These are phyloP conservation scores for Aspergillus awamori DNA, from an alignment of 2,329 filamentous ascomycete species.

Conservation along the genomic window DNA sequence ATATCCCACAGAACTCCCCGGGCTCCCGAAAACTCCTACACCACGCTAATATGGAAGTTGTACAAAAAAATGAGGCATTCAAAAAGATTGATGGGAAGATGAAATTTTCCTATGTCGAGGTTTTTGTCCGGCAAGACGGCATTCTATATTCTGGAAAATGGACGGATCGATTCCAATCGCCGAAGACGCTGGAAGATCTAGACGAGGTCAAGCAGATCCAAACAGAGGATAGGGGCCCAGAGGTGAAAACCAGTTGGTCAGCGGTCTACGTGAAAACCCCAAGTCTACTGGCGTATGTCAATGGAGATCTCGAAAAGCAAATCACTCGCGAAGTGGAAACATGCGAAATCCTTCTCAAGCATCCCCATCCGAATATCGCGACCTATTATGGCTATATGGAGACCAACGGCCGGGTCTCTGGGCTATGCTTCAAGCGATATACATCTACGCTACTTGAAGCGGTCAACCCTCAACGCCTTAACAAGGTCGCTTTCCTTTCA, in stretches of 20 bases:
- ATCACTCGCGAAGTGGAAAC: conserved; percentile 26
- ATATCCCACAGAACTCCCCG: neutral
- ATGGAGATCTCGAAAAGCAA: conserved; percentile 22
- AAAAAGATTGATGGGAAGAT: conserved; percentile 22
- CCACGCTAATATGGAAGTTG: conserved; percentile 21
- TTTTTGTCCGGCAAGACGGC: conserved; percentile 23
- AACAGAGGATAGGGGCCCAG: conserved; percentile 22
- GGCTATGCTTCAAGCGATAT: conserved; percentile 32
- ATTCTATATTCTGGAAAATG: conserved; percentile 28
- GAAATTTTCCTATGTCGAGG: conserved; percentile 25
- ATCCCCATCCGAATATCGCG: conserved; percentile 34
- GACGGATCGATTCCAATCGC: conserved; percentile 18
- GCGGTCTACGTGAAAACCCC: conserved; percentile 26
- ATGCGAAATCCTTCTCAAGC: conserved; percentile 28
- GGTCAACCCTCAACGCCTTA: conserved; percentile 23
- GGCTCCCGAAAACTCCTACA: neutral
- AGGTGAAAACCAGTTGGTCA: conserved; percentile 20
- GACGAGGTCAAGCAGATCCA: conserved; percentile 19
- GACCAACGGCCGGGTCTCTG: conserved; percentile 24
- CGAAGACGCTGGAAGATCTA: conserved; percentile 22
- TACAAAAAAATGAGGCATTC: conserved; percentile 27
- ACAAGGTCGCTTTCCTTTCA: conserved; percentile 25
- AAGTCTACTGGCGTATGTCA: conserved; percentile 23
- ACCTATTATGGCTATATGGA: conserved; percentile 26
- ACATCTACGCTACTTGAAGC: conserved; percentile 24